phyloP scores from a whole-genome alignment of 2,329 filamentous ascomycete species.

The Lecanoromycetidae sp. region DNA sequence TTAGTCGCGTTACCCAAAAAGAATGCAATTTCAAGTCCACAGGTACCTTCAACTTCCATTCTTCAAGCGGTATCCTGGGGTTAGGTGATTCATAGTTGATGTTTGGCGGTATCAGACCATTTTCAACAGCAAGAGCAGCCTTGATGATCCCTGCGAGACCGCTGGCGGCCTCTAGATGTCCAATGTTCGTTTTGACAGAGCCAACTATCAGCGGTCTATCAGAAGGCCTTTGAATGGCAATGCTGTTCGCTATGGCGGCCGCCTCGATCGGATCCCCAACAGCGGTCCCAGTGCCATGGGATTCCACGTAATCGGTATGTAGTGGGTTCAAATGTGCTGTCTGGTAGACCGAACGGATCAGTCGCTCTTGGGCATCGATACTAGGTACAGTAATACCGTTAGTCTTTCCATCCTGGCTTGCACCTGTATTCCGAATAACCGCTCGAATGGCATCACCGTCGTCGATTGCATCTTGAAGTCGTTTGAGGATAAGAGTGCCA shows the following conservation, averaged over 20 bases:
- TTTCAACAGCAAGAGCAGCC: slow-evolving; percentile 30
- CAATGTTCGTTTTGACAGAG: slow-evolving; percentile 29
- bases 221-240: slow-evolving; percentile 15
- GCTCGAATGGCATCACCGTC: slow-evolving; percentile 36
- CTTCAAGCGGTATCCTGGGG: slow-evolving; percentile 20
- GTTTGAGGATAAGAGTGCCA: slow-evolving; percentile 40
- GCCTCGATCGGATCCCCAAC: slow-evolving; percentile 27
- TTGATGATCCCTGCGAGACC: slow-evolving; percentile 30
- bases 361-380: slow-evolving; percentile 27
- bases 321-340: slow-evolving; percentile 28
- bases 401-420: slow-evolving; percentile 26
- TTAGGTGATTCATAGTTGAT: slow-evolving; percentile 26
- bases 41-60: slow-evolving; percentile 13
- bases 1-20: no score
- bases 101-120: slow-evolving; percentile 27
- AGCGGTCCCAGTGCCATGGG: slow-evolving; percentile 34
- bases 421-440: slow-evolving; percentile 26
- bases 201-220: slow-evolving; percentile 12
- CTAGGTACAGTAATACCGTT: slow-evolving; percentile 25
- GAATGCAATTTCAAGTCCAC: slow-evolving; percentile 7
- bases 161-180: slow-evolving; percentile 29
- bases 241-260: slow-evolving; percentile 20
- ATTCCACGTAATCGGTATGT: slow-evolving; percentile 32
- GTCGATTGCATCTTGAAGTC: slow-evolving; percentile 12
- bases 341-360: slow-evolving; percentile 31